A percentile compares a stretch with the other conserved stretches of the same genome.
Evolutionary conservation across 306 rosid species (phyloP).

Genomic region (Prunus padus): DNA sequence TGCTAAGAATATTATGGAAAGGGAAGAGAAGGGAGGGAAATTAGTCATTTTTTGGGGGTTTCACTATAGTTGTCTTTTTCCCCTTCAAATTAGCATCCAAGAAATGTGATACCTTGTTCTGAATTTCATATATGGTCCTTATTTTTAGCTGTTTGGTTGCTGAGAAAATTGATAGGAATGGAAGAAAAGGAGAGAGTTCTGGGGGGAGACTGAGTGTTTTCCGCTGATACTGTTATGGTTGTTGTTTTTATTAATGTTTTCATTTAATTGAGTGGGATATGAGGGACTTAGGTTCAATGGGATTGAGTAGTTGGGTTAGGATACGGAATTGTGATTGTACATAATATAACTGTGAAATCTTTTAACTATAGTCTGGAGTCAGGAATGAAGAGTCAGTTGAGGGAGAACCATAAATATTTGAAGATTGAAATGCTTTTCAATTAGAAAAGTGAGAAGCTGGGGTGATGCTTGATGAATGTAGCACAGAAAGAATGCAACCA

Average conservation of each 20-base stretch:
- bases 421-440: not conserved
- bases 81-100: not conserved
- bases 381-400: not conserved
- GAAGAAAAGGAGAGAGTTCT: not conserved
- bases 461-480: too few species aligned
- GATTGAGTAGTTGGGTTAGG: not conserved
- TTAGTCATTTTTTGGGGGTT: not conserved
- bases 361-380: not conserved
- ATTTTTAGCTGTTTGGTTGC: slow-evolving; percentile 1
- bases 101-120: not conserved
- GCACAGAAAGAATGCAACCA: not conserved
- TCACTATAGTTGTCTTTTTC: not conserved
- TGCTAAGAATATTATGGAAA: not conserved
- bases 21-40: not conserved
- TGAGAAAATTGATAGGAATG: not conserved
- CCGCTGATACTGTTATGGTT: not conserved
- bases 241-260: not conserved
- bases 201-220: not conserved
- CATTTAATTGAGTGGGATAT: not conserved
- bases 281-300: not conserved
- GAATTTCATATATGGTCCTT: not conserved
- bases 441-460: not conserved
- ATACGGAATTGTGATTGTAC: not conserved
- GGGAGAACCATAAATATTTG: not conserved
- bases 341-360: not conserved